phyloP scores from a whole-genome alignment of 2,329 filamentous ascomycete species.

The Escovopsis weberi region DNA sequence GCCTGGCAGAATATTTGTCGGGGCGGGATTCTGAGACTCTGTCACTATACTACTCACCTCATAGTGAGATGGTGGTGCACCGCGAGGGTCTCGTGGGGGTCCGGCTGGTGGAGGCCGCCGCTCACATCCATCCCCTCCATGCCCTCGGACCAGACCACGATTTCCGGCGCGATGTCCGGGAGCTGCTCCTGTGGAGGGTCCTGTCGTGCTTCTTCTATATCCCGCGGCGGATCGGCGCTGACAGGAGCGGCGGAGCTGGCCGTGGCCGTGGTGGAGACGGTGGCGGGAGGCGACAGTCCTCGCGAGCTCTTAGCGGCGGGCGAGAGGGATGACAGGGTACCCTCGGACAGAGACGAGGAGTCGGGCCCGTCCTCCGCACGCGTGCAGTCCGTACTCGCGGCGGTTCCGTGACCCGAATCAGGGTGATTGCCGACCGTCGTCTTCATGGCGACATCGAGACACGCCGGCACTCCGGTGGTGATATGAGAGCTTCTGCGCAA shows the following conservation, averaged over 20 bases:
- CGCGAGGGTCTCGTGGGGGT: constrained; percentile 12
- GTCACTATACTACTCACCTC: neutral
- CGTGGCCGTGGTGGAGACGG: neutral
- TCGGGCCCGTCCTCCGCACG: constrained; percentile 9
- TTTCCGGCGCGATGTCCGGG: constrained; percentile 25
- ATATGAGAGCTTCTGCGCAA: constrained; percentile 3
- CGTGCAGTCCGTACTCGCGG: constrained; percentile 11
- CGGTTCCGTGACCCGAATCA: constrained; percentile 10
- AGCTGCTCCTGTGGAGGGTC: constrained; percentile 17
- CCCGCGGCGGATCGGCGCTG: constrained; percentile 13
- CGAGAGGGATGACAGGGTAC: constrained; percentile 9
- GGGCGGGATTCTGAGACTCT: neutral
- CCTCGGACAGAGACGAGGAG: constrained; percentile 14
- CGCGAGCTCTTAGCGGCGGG: constrained; percentile 12
- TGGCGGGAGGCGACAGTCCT: constrained; percentile 13
- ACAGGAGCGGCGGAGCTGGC: constrained; percentile 1
- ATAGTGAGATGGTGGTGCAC: constrained; percentile 7
- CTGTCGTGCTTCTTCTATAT: constrained; percentile 12
- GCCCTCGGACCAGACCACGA: constrained; percentile 29
- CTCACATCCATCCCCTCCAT: constrained; percentile 16
- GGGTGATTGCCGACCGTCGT: constrained; percentile 11
- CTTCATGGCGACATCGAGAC: constrained; percentile 13
- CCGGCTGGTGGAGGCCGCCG: constrained; percentile 7
- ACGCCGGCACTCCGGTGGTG: constrained; percentile 6
- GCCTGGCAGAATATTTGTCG: neutral